Base-by-base conservation (phyloP, 768 basidiomycete genomes). In the Collybiopsis luxurians region DNA sequence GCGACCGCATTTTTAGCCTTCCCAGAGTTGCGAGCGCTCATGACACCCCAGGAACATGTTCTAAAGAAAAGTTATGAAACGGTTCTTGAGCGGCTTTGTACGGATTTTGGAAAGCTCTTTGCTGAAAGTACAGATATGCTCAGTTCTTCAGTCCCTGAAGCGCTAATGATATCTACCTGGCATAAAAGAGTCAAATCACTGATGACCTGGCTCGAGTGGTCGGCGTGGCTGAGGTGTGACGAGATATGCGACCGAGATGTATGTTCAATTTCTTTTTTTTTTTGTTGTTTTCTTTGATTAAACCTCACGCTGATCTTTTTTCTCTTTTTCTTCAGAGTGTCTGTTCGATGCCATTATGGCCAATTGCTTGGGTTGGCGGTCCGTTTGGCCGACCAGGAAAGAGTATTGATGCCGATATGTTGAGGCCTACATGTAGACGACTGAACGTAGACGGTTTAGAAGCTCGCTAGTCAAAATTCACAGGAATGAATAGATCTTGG, bases 311-410 rank as follows among this genome's bases (percentile, higher is more conserved):
- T 36, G 21, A 21, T 1, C n/a, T n/a, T n/a, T n/a, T n/a, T n/a
- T n/a, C n/a, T n/a, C n/a, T n/a, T n/a, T n/a, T n/a, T 13, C 26
- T 42, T 3, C 43, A 64, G 63, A 34, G 60, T 21, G 61, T 64
- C 6, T 64, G 63, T 36, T 55, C 61, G 19, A 62, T 56, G 2
- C 63, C 61, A 17, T n/a, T 62, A 39, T 64, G 63, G 63, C 63
- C 63, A 13, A 61, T 64, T 10, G 57, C 61, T 0, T 64, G 63
- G 63, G 17, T 24, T 24, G 38, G 38, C n/a, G 38, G 51, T n/a
- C 51, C 51, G 17, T 40, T 24, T 26, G 17, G 59, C 21, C 31
- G 48, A 28, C 42, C 47, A n/a, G 62, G 58, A 21, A 47, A 39
- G 19, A 30, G 26, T 40, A 13, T 28, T 13, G 42, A 26, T 4